These are phyloP conservation scores for Aspergillus ochraceoroseus DNA, from an alignment of 2,329 filamentous ascomycete genomes.

Conservation along the genomic window DNA sequence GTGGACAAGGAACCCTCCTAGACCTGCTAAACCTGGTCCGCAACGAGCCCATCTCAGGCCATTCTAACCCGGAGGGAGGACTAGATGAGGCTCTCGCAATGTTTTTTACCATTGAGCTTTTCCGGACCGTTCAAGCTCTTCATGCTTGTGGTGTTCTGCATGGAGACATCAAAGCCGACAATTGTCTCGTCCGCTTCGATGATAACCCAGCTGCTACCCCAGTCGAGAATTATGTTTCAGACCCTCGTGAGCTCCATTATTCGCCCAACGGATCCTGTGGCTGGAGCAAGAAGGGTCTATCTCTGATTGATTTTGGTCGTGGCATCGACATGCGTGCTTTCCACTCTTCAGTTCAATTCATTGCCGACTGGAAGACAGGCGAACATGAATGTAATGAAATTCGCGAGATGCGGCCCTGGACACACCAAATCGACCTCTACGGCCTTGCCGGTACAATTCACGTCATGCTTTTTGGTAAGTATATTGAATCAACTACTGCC, in stretches of 20 bases:
- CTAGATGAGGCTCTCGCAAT: slow-evolving; percentile 91
- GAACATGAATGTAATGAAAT: slow-evolving; percentile 92
- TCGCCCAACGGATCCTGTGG: slow-evolving; percentile 66
- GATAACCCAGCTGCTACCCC: slow-evolving; percentile 31
- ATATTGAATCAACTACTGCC: slow-evolving; percentile 66
- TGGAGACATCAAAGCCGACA: slow-evolving; percentile 92
- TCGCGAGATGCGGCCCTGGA: slow-evolving; percentile 90
- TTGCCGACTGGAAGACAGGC: slow-evolving; percentile 90
- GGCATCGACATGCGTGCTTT: slow-evolving; percentile 92
- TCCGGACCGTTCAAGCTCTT: slow-evolving; percentile 82
- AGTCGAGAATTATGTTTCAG: slow-evolving; percentile 23
- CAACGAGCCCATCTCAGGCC: slow-evolving; percentile 54
- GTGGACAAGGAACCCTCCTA: slow-evolving; percentile 86
- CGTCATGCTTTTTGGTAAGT: slow-evolving; percentile 85
- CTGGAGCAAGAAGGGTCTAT: slow-evolving; percentile 74
- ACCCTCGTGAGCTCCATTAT: slow-evolving; percentile 53
- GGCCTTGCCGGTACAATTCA: slow-evolving; percentile 86
- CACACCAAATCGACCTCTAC: slow-evolving; percentile 95
- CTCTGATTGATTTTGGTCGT: slow-evolving; percentile 90
- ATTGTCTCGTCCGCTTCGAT: slow-evolving; percentile 83
- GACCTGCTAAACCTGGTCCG: slow-evolving; percentile 87
- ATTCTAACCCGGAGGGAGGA: slow-evolving; percentile 51
- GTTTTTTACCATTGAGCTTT: slow-evolving; percentile 89
- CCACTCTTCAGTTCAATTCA: slow-evolving; percentile 69
- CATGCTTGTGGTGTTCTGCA: slow-evolving; percentile 77